These are phyloP conservation scores for Chrysoporthe cubensis DNA, from an alignment of 2,329 filamentous ascomycete species.

Conservation along the genomic window DNA sequence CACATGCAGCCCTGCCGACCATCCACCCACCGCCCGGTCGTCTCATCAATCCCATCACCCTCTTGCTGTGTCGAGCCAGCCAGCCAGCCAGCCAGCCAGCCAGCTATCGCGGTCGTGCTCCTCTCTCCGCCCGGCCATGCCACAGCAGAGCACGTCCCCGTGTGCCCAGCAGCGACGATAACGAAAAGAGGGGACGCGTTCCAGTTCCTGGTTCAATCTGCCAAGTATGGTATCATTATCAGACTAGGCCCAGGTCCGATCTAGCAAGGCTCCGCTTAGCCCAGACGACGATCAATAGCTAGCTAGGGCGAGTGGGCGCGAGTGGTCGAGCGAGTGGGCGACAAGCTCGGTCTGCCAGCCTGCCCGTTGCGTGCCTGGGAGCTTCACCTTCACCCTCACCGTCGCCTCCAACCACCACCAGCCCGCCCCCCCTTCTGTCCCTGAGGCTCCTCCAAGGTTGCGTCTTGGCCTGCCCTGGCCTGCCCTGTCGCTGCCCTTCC, in stretches of 20 bases:
- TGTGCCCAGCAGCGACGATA: not conserved
- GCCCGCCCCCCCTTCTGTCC: not conserved
- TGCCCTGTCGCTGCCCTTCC: not conserved
- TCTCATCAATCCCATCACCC: not conserved
- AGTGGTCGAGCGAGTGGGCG: not conserved
- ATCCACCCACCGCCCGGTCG: not conserved
- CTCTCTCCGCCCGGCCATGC: not conserved
- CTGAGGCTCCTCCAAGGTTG: not conserved
- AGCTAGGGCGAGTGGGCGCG: not conserved
- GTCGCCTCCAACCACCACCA: not conserved
- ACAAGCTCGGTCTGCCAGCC: constrained; percentile 2
- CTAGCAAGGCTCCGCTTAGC: constrained; percentile 2
- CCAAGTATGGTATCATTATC: not conserved
- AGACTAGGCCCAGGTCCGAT: constrained; percentile 1
- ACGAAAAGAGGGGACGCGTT: not conserved
- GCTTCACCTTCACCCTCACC: constrained; percentile 12
- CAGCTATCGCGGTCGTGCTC: not conserved
- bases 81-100: not conserved
- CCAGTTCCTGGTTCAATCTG: too few relatives aligned
- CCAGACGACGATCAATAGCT: constrained; percentile 1
- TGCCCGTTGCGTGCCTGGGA: not conserved
- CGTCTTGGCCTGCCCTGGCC: not conserved
- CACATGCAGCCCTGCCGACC: constrained; percentile 3
- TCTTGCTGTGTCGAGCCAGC: not conserved
- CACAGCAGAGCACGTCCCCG: not conserved